Evolutionary conservation across 805 yeast species (phyloP).

Genomic region (Vanderwaltozyma verrucispora): DNA sequence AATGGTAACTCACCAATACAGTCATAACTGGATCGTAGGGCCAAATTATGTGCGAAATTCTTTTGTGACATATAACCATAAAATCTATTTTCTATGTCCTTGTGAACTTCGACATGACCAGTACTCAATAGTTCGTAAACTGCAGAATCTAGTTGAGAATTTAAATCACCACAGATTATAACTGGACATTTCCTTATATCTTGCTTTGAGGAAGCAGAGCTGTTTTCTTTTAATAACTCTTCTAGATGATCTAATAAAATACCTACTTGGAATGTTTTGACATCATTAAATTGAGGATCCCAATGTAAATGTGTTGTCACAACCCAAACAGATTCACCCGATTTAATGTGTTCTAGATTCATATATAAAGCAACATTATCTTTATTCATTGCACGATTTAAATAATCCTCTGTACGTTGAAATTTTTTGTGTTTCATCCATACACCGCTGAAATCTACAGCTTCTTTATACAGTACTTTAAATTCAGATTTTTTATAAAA

Average conservation of each 20-base stretch:
- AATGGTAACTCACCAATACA: conserved; percentile 84
- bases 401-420: conserved; percentile 87
- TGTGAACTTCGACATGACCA: conserved; percentile 69
- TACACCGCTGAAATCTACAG: conserved; percentile 73
- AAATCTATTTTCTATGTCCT: conserved; percentile 74
- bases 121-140: conserved; percentile 83
- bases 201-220: conserved; percentile 36
- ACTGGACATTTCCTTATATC: conserved; percentile 59
- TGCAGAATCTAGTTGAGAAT: conserved; percentile 78
- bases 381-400: conserved; percentile 91
- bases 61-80: conserved; percentile 87
- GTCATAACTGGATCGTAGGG: conserved; percentile 77
- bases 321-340: conserved; percentile 62
- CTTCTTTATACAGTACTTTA: conserved; percentile 55
- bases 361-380: conserved; percentile 83
- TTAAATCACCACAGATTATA: conserved; percentile 90
- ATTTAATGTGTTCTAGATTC: conserved; percentile 58
- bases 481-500: conserved; percentile 67
- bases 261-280: conserved; percentile 91
- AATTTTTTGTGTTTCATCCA: conserved; percentile 77
- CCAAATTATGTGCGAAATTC: conserved; percentile 74
- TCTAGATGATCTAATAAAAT: conserved; percentile 83
- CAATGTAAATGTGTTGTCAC: conserved; percentile 95
- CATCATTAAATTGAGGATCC: conserved; percentile 96
- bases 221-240: conserved; percentile 40